Evolutionary conservation across 2,329 filamentous ascomycete species (phyloP), one percentile per base, ranked within the genome.

Genomic region (Calycina herbarum): DNA sequence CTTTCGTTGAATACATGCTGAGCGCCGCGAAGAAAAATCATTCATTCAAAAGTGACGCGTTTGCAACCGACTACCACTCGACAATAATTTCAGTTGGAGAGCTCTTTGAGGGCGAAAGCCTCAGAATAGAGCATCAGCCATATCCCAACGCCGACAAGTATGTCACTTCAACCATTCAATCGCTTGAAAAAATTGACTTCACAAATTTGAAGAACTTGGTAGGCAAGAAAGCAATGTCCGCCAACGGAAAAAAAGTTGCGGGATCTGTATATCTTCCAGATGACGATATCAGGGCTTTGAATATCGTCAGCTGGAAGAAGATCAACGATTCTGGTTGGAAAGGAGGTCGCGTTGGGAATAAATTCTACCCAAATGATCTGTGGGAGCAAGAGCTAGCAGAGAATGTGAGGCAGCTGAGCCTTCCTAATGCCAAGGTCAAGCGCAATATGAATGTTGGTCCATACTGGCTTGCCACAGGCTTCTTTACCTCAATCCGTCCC

Each of bases 401-500:
- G 35, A 13, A 13, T 38, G 35, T 10, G 33, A 38, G 3, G 33
- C 33, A 10, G 33, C 33, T 6, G 11, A 38, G 33, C 20, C 20
- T 20, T 38, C 5, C 8, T 6, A 10, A 38, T 10, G 11, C 7
- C 11, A 38, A 10, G 33, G 33, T 38, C 60, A 54, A 17, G 57
- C 33, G 31, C 24, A 29, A 20, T 38, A 8, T 3, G 42, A 48
- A 13, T 17, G 15, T 11, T 65, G 64, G 24, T 2, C 29, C 1
- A 20, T 65, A 2, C 35, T 38, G 33, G 57, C 29, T 38, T 54
- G 35, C n/a, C 27, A 64, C 51, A 8, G 67, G 67, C 3, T 69
- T 65, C 31, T 68, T 63, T n/a, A 59, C 42, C 7, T 70, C 69
- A 3, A 59, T 68, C 35, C 42, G 67, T 7, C 64, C 69, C 15